These are phyloP conservation scores for Ascoidea rubescens DNA, from an alignment of 805 yeast genomes.

Conservation along the genomic window DNA sequence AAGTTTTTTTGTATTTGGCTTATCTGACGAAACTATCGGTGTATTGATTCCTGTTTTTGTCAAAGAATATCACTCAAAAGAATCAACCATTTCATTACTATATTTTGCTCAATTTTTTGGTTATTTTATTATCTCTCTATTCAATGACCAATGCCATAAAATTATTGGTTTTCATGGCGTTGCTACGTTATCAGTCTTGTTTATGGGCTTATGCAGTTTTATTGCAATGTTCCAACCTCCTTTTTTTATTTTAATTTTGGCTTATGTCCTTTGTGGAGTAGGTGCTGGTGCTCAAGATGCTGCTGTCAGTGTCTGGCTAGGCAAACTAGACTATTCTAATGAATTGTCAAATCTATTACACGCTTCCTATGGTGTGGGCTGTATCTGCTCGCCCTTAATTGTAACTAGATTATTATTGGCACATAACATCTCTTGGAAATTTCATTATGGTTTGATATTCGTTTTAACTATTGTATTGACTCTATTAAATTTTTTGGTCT, in stretches of 20 bases:
- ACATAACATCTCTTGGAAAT: conserved; percentile 17
- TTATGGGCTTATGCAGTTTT: conserved; percentile 24
- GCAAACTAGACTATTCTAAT: conserved; percentile 35
- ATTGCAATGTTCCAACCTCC: conserved; percentile 17
- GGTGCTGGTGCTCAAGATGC: conserved; percentile 48
- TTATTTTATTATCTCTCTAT: conserved; percentile 37
- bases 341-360: conserved; percentile 49
- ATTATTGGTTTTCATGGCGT: conserved; percentile 35
- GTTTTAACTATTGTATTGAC: conserved; percentile 23
- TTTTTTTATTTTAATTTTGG: conserved; percentile 20
- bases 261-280: conserved; percentile 32
- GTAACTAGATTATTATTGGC: conserved; percentile 28
- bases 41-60: conserved; percentile 41
- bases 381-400: conserved; percentile 53
- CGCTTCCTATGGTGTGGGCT: conserved; percentile 62
- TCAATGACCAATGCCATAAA: conserved; percentile 28
- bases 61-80: conserved; percentile 30
- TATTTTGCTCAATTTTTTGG: conserved; percentile 42
- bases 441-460: conserved; percentile 21
- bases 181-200: conserved; percentile 19
- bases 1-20: conserved; percentile 34
- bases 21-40: conserved; percentile 49
- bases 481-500: conserved; percentile 25
- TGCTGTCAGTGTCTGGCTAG: conserved; percentile 34
- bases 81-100: conserved; percentile 32